These are phyloP conservation scores for Candida namnaoensis DNA, from an alignment of 805 yeast species.

Conservation along the genomic window DNA sequence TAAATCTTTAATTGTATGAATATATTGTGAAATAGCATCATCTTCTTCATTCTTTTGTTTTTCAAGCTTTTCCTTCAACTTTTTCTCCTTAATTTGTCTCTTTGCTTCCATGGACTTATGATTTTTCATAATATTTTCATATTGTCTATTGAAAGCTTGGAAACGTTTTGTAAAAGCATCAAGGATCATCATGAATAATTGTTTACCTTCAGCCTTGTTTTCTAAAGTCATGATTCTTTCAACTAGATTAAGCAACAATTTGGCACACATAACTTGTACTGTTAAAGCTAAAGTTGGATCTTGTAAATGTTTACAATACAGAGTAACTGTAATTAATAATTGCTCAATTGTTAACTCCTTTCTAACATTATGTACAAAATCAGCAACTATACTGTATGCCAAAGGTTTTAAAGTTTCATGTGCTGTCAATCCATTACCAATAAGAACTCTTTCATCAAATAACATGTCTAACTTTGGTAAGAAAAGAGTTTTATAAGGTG, in stretches of 20 bases:
- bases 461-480: slow-evolving; percentile 78
- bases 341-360: slow-evolving; percentile 74
- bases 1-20: slow-evolving; percentile 14
- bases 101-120: slow-evolving; percentile 45
- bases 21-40: slow-evolving; percentile 21
- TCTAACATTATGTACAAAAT: slow-evolving; percentile 87
- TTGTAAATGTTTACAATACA: slow-evolving; percentile 72
- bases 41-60: slow-evolving; percentile 29
- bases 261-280: slow-evolving; percentile 95
- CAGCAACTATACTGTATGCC: slow-evolving; percentile 94
- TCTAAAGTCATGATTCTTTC: slow-evolving; percentile 81
- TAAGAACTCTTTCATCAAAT: slow-evolving; percentile 77
- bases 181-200: slow-evolving; percentile 75
- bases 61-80: slow-evolving; percentile 24
- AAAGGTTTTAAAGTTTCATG: slow-evolving; percentile 85
- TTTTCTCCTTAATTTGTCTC: slow-evolving; percentile 31
- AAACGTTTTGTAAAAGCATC: slow-evolving; percentile 85
- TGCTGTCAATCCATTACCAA: slow-evolving; percentile 90
- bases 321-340: slow-evolving; percentile 78
- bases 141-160: slow-evolving; percentile 63
- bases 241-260: slow-evolving; percentile 75
- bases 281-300: slow-evolving; percentile 79
- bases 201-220: slow-evolving; percentile 66
- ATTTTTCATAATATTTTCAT: slow-evolving; percentile 52
- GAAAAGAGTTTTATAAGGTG: slow-evolving; percentile 76